Evolutionary conservation across 768 basidiomycete species (phyloP).

Genomic region (Scleroderma citrinum): DNA sequence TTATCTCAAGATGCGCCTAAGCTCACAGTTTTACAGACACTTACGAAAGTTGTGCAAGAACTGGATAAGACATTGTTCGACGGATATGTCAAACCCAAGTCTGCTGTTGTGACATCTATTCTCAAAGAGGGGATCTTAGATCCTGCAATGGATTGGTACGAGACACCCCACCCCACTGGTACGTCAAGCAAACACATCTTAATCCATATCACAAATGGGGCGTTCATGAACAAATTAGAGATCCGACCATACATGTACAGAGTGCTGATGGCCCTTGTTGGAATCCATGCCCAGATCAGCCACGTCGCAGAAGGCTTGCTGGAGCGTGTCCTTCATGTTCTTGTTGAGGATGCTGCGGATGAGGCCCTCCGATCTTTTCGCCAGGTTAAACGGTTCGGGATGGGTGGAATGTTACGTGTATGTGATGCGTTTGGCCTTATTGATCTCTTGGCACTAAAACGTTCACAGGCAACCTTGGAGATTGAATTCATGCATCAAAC

Average conservation of each 20-base stretch:
- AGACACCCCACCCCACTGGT: conserved; percentile 91
- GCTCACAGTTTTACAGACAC: conserved; percentile 38
- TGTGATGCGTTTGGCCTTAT: conserved; percentile 22
- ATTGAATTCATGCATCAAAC: conserved; percentile 99
- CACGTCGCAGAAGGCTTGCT: conserved; percentile 73
- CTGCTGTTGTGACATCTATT: conserved; percentile 57
- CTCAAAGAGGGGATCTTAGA: conserved; percentile 78
- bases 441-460: neutral
- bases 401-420: conserved; percentile 98
- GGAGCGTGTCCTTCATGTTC: conserved; percentile 70
- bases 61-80: conserved; percentile 89
- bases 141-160: conserved; percentile 86
- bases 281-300: conserved; percentile 87
- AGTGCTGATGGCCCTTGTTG: conserved; percentile 80
- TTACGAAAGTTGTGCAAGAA: conserved; percentile 72
- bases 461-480: conserved; percentile 84
- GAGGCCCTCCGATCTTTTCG: conserved; percentile 84
- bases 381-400: conserved; percentile 87
- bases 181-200: conserved; percentile 14
- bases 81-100: conserved; percentile 78
- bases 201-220: neutral
- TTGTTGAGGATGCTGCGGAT: conserved; percentile 78
- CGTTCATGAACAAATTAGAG: conserved; percentile 42
- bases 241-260: conserved; percentile 94
- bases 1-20: neutral